phyloP scores from a whole-genome alignment of 1,284 basidiomycete species.

The Mycena sp. region DNA sequence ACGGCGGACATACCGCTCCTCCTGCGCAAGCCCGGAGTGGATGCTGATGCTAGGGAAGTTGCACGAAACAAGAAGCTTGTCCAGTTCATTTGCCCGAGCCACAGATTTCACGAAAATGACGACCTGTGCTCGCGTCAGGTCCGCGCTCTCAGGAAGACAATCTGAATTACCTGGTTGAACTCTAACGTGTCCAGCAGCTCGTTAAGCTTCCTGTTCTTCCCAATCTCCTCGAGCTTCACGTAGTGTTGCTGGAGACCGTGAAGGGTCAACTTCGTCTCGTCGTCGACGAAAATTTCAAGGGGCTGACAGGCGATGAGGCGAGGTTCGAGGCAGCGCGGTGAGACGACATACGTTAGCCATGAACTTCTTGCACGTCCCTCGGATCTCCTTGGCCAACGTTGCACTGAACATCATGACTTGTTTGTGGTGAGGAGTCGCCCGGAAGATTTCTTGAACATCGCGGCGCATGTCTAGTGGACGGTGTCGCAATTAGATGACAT shows the following conservation, averaged over 20 bases:
- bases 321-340: not conserved
- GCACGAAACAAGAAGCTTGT: constrained; percentile 96
- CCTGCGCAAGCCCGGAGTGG: constrained; percentile 93
- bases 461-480: constrained; percentile 97
- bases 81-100: constrained; percentile 94
- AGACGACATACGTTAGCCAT: constrained; percentile 96
- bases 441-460: constrained; percentile 99
- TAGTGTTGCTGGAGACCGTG: constrained; percentile 99
- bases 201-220: constrained; percentile 98
- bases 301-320: constrained; percentile 65
- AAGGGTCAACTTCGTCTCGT: constrained; percentile 98
- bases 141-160: not conserved
- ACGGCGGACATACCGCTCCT: constrained; percentile 82
- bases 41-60: constrained; percentile 99
- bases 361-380: constrained; percentile 99
- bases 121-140: constrained; percentile 64
- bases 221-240: constrained; percentile 93
- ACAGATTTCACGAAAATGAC: constrained; percentile 99
- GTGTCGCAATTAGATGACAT: constrained; percentile 73
- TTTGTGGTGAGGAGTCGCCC: constrained; percentile 99
- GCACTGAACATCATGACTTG: constrained; percentile 99
- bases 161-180: constrained; percentile 88
- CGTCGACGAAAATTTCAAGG: constrained; percentile 99
- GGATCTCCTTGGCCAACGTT: constrained; percentile 96
- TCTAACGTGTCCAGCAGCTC: constrained; percentile 96